These are phyloP conservation scores for Volutella citrinella DNA, from an alignment of 2,329 filamentous ascomycete genomes.

Conservation along the genomic window DNA sequence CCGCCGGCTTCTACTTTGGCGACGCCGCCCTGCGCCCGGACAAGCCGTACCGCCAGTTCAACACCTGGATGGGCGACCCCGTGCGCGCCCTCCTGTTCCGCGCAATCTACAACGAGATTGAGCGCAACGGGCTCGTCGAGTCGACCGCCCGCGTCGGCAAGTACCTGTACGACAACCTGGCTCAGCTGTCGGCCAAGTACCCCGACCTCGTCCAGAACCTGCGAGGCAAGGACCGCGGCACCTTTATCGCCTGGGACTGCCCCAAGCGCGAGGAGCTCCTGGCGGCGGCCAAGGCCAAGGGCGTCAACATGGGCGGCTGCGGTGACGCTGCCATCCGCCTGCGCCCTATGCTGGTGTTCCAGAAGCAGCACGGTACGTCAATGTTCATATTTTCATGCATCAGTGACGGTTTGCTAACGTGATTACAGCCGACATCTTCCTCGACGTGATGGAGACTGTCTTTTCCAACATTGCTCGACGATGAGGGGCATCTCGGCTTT, in stretches of 20 bases:
- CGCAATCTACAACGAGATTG: conserved; percentile 75
- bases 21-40: conserved; percentile 76
- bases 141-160: conserved; percentile 73
- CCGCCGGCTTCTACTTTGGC: conserved; percentile 86
- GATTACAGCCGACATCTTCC: conserved; percentile 64
- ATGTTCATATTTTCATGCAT: background rate
- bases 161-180: conserved; percentile 70
- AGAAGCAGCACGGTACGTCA: conserved; percentile 65
- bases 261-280: conserved; percentile 76
- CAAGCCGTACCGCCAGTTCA: conserved; percentile 91
- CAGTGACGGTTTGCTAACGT: background rate
- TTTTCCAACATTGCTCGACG: too few relatives aligned
- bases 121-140: conserved; percentile 68
- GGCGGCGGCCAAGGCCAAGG: conserved; percentile 70
- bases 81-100: conserved; percentile 78
- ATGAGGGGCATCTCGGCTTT: too few relatives aligned
- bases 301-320: conserved; percentile 81
- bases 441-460: conserved; percentile 74
- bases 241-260: conserved; percentile 87
- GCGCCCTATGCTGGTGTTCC: conserved; percentile 85
- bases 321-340: conserved; percentile 73
- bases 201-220: conserved; percentile 76
- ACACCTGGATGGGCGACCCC: conserved; percentile 94
- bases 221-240: conserved; percentile 79
- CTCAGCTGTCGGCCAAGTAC: conserved; percentile 63